Conservation (phyloP, 768 basidiomycete species). For the Suillus brevipes region DNA sequence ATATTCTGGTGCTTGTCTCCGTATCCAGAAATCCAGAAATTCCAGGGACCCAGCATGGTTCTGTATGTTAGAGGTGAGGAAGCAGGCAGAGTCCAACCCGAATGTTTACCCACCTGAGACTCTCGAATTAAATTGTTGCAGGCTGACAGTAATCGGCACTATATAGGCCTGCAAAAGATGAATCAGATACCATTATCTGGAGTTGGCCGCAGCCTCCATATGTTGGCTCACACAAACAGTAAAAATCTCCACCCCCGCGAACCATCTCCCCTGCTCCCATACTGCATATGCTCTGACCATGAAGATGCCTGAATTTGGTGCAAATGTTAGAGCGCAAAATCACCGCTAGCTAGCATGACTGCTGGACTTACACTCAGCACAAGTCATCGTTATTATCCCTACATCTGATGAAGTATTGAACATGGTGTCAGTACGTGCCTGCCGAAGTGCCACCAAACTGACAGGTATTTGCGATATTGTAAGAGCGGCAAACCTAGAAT, state of each 20-base stretch:
- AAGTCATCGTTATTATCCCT: neutral
- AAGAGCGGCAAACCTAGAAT: constrained; percentile 1
- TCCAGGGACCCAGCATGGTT: neutral
- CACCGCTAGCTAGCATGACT: neutral
- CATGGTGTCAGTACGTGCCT: neutral
- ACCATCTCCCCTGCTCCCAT: neutral
- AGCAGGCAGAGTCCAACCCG: neutral
- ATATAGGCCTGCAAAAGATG: neutral
- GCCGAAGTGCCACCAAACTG: neutral
- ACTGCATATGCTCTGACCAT: neutral
- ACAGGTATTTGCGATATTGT: neutral
- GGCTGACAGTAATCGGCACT: neutral
- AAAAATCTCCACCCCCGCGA: neutral
- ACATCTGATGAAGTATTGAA: neutral
- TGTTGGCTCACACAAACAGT: neutral
- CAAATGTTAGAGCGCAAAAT: neutral
- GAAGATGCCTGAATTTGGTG: neutral
- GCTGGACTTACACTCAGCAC: neutral
- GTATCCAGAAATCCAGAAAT: neutral
- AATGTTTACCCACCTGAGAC: neutral
- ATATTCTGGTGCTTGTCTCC: neutral
- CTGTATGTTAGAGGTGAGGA: neutral
- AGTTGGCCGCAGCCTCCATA: neutral
- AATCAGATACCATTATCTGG: neutral
- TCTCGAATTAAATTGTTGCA: neutral